Conservation (phyloP, 495 filamentous ascomycete species). For the Sabuloglossum arenarium region DNA sequence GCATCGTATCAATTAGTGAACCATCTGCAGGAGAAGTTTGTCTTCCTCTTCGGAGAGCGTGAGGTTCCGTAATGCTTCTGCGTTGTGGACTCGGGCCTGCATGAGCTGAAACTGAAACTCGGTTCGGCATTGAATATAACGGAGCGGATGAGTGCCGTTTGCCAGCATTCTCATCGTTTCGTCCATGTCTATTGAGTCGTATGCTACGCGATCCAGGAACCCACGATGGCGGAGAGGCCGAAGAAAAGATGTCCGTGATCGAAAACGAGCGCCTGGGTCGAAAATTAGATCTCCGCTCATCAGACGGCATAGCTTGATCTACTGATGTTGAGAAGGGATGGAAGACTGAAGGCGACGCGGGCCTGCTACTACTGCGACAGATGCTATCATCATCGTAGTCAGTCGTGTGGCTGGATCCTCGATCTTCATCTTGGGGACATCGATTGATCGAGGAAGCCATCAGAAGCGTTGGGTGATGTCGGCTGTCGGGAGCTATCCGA, state of each 20-base stretch:
- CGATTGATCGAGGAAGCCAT: neutral
- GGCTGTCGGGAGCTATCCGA: neutral
- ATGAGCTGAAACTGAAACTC: slow-evolving; percentile 1
- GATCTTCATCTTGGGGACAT: neutral
- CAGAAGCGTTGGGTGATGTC: slow-evolving; percentile 1
- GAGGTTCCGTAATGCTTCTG: neutral
- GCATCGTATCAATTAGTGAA: neutral
- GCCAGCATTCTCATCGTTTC: neutral
- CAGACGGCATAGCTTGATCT: neutral
- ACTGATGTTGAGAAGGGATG: neutral
- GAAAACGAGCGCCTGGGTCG: slow-evolving; percentile 17
- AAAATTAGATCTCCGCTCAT: slow-evolving; percentile 4
- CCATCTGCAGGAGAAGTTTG: neutral
- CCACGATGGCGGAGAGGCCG: slow-evolving; percentile 14
- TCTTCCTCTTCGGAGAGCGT: neutral
- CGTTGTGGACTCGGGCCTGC: neutral
- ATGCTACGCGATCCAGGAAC: neutral
- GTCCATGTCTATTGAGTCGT: neutral
- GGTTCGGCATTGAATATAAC: neutral
- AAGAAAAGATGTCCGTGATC: slow-evolving; percentile 16
- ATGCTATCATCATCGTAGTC: neutral
- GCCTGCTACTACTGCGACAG: slow-evolving; percentile 4
- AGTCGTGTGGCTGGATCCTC: neutral
- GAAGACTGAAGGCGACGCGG: slow-evolving; percentile 10
- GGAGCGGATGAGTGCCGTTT: neutral